Conservation (phyloP, 2,329 filamentous ascomycete species). For the Beauveria bassiana region DNA sequence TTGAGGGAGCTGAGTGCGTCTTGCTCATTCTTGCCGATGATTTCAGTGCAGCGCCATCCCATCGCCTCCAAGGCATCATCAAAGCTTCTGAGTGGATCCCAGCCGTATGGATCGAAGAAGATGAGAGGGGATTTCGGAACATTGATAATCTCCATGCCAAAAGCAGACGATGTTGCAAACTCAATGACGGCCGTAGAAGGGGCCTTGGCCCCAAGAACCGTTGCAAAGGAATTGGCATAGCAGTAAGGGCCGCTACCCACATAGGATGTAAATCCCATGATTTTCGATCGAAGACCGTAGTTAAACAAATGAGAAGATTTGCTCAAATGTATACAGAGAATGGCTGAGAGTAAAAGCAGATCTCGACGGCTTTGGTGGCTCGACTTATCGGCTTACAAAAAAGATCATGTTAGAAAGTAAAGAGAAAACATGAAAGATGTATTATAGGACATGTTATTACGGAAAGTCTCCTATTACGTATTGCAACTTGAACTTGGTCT, state of each 20-base stretch:
- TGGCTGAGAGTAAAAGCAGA: neutral
- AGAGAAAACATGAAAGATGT: too few relatives aligned
- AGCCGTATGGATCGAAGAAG: slow-evolving; percentile 17
- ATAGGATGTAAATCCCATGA: slow-evolving; percentile 11
- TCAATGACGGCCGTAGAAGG: slow-evolving; percentile 15
- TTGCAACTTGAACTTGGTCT: too few relatives aligned
- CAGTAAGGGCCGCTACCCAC: slow-evolving; percentile 17
- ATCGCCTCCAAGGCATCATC: slow-evolving; percentile 12
- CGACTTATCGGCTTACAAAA: too few relatives aligned
- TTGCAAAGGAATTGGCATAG: slow-evolving; percentile 16
- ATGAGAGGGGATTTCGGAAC: slow-evolving; percentile 4
- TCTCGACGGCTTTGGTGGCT: neutral
- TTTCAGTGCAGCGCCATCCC: slow-evolving; percentile 13
- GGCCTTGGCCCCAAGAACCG: slow-evolving; percentile 12
- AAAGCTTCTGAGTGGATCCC: slow-evolving; percentile 13
- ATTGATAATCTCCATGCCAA: slow-evolving; percentile 17
- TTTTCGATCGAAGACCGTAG: too few relatives aligned
- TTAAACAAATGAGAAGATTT: too few relatives aligned
- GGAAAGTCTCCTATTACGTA: too few relatives aligned
- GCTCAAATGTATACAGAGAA: too few relatives aligned
- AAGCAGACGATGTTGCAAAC: slow-evolving; percentile 15
- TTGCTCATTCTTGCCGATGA: slow-evolving; percentile 11
- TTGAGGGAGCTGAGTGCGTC: slow-evolving; percentile 12
- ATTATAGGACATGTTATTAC: too few relatives aligned
- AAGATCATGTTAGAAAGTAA: too few relatives aligned